phyloP scores from a whole-genome alignment of 2,329 filamentous ascomycete genomes.

The Lasiodiplodia theobromae region DNA sequence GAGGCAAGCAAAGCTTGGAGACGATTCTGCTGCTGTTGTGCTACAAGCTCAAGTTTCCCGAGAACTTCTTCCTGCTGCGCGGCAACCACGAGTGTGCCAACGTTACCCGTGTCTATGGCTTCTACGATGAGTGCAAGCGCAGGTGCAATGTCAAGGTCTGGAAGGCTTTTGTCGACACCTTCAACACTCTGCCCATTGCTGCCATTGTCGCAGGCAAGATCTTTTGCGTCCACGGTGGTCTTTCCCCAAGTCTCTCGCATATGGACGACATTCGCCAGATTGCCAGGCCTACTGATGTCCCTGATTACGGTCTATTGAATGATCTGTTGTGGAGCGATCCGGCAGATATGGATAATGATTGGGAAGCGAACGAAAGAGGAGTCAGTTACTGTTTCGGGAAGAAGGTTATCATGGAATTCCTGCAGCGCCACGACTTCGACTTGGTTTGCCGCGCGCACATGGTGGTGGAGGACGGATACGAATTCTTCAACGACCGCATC shows the following conservation, averaged over 20 bases:
- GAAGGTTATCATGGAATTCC: conserved; percentile 95
- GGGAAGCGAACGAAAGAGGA: conserved; percentile 96
- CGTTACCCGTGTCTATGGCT: conserved; percentile 93
- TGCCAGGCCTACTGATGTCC: conserved; percentile 92
- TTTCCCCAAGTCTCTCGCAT: conserved; percentile 89
- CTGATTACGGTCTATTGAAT: conserved; percentile 93
- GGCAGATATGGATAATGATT: conserved; percentile 96
- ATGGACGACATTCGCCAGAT: conserved; percentile 99
- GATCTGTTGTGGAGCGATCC: conserved; percentile 97
- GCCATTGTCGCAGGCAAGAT: conserved; percentile 98
- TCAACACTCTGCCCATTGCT: conserved; percentile 94
- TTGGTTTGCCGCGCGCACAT: conserved; percentile 97
- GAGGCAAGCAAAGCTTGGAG: conserved; percentile 93
- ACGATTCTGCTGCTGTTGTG: conserved; percentile 91
- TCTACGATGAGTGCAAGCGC: conserved; percentile 98
- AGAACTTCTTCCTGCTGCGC: conserved; percentile 94
- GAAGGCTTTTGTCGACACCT: conserved; percentile 97
- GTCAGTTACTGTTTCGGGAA: conserved; percentile 99
- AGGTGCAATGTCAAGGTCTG: conserved; percentile 96
- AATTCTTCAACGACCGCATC: conserved; percentile 96
- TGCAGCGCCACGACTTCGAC: conserved; percentile 95
- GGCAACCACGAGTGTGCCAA: conserved; percentile 98
- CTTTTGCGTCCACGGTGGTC: conserved; percentile 93
- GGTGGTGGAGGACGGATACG: conserved; percentile 99
- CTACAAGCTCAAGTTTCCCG: conserved; percentile 96